Percentiles rank a stretch among this genome's conserved stretches.
These are phyloP conservation scores for Linnemannia hyalina DNA, from an alignment of 192 early-diverging fungal species.

Conservation along the genomic window DNA sequence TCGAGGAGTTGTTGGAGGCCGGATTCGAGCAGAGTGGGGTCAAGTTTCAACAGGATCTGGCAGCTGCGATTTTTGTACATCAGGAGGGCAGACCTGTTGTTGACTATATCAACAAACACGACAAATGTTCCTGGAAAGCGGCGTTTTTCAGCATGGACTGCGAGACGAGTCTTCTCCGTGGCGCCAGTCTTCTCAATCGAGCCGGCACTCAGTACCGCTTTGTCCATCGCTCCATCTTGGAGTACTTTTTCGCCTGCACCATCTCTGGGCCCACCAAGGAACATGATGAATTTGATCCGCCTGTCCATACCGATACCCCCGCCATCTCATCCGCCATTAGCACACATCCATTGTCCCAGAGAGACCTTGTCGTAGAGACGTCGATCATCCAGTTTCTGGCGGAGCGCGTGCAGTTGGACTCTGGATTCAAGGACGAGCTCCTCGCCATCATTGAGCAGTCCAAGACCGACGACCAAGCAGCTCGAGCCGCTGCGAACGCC, in stretches of 20 bases:
- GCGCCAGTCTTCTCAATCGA: constrained; percentile 10
- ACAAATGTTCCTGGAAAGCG: constrained; percentile 15
- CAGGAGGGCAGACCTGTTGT: background rate
- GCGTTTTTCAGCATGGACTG: too few relatives aligned
- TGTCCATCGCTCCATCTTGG: constrained; percentile 15
- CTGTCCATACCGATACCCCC: background rate
- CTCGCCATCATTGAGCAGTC: constrained; percentile 11
- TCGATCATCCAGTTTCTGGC: constrained; percentile 14
- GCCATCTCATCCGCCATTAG: background rate
- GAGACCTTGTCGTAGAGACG: background rate
- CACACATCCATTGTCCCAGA: background rate
- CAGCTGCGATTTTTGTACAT: too few relatives aligned
- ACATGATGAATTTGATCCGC: background rate
- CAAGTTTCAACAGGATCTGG: background rate
- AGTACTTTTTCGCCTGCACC: constrained; percentile 8
- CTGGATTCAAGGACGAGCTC: constrained; percentile 11
- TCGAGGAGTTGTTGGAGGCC: too few relatives aligned
- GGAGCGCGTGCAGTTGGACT: background rate
- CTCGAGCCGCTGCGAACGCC: constrained; percentile 14
- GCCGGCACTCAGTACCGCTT: constrained; percentile 11
- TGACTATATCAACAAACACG: too few relatives aligned
- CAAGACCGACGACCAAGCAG: background rate
- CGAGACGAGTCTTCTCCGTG: background rate
- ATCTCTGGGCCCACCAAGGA: background rate
- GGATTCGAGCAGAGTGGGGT: background rate